Base-by-base conservation (phyloP, 352 stramenopile genomes). In the Stramenopiles sp. region DNA sequence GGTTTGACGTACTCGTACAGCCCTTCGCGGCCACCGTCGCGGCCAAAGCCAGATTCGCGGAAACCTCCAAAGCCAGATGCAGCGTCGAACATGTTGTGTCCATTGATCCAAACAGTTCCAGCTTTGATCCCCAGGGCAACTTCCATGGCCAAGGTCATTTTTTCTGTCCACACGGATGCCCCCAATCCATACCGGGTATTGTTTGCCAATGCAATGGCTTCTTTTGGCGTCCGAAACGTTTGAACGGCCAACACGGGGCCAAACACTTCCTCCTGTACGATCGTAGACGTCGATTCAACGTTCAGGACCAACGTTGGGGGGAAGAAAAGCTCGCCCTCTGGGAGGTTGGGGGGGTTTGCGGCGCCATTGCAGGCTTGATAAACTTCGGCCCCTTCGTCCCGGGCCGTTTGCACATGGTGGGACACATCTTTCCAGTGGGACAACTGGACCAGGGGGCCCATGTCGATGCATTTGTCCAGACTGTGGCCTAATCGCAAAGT, bases 231-330 rank as follows among this genome's bases (percentile, higher is more conserved):
- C 78, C 89, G 86, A 78, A 94, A 95, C 77, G 90, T 89, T 73
- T 94, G 78, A 35, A 96, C 87, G 1, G 75, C 82, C 63, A 94
- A 89, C 31, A 95, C 86, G 0, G 88, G 88, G n/a, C 90, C 89
- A 78, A 96, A 95, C 71, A 96, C 90, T 81, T 96, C 90, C 74
- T 96, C 88, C 53, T 85, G 82, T 30, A 86, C 88, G 76, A 96
- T 94, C 30, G 79, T 89, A 85, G 92, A 92, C 80, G 91, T 82
- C 78, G 87, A 85, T 63, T 76, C 83, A 25, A 80, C 83, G 73
- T 73, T 76, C 2, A 75, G 43, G 34, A 85, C 83, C 4, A 85
- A 75, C 4, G 81, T 86, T 25, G 80, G 81, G 74, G 80, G 1
- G 2, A 84, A 69, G 34, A 78, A 84, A 78, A 80, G 84, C 25